Conservation (phyloP, 2,329 filamentous ascomycete species). For the Sphaerulina vaccinii region DNA sequence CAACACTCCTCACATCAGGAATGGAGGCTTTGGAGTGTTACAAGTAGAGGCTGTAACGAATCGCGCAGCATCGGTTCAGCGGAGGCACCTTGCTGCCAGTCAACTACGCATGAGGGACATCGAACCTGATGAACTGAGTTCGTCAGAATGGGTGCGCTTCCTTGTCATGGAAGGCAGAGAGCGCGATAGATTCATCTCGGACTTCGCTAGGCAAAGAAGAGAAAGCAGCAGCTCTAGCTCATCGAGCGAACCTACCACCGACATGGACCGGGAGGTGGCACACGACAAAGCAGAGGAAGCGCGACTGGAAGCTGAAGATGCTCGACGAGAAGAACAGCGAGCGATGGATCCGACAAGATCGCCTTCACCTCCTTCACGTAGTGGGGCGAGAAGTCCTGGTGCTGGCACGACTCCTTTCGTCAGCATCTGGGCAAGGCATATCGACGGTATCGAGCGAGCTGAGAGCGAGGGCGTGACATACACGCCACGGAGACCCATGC, state of each 20-base stretch:
- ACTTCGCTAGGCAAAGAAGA: constrained; percentile 31
- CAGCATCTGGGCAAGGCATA: constrained; percentile 33
- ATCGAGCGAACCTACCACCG: constrained; percentile 15
- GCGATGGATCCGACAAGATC: constrained; percentile 14
- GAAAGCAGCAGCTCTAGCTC: constrained; percentile 31
- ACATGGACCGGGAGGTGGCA: constrained; percentile 22
- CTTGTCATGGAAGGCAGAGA: constrained; percentile 37
- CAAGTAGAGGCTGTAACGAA: constrained; percentile 39
- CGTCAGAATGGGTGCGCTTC: constrained; percentile 38
- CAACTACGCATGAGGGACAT: constrained; percentile 38
- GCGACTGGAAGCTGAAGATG: constrained; percentile 31
- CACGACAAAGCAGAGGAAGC: constrained; percentile 36
- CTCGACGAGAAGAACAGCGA: constrained; percentile 22
- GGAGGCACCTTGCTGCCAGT: constrained; percentile 36
- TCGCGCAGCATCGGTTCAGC: constrained; percentile 36
- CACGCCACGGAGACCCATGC: constrained; percentile 24
- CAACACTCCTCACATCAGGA: constrained; percentile 38
- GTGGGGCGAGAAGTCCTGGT: constrained; percentile 1
- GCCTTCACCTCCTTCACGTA: constrained; percentile 8
- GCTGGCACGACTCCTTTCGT: constrained; percentile 31
- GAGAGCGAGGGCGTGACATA: constrained; percentile 19
- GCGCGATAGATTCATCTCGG: constrained; percentile 36
- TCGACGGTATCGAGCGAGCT: constrained; percentile 26
- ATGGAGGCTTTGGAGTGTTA: constrained; percentile 36
- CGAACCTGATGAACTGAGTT: constrained; percentile 37